These are phyloP conservation scores for Chenopodium suecicum DNA, from an alignment of 148 eudicot genomes.

Conservation along the genomic window DNA sequence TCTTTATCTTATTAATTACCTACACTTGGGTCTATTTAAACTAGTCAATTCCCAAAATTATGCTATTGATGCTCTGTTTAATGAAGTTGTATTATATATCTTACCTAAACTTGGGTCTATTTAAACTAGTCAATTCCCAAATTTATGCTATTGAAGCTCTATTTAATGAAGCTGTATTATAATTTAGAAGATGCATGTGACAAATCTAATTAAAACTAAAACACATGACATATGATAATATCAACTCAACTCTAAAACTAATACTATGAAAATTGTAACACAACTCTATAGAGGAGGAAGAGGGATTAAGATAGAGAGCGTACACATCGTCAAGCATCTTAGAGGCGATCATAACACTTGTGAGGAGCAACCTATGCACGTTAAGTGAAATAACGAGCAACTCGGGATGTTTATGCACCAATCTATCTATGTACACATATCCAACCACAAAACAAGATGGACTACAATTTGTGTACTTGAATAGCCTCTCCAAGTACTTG, in stretches of 20 bases:
- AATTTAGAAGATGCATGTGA: background rate
- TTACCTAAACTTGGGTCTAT: too few species aligned
- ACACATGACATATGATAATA: too few species aligned
- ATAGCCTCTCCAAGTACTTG: slow-evolving; percentile 85
- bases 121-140: too few species aligned
- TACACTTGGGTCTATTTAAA: too few species aligned
- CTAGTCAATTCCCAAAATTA: too few species aligned
- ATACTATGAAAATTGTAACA: too few species aligned
- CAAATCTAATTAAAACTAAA: background rate
- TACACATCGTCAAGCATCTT: slow-evolving; percentile 94
- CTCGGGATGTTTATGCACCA: slow-evolving; percentile 69
- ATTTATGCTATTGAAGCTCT: too few species aligned
- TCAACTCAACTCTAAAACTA: too few species aligned
- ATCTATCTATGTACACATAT: slow-evolving; percentile 77
- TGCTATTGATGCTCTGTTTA: too few species aligned
- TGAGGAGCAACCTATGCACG: slow-evolving; percentile 79
- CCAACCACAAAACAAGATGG: slow-evolving; percentile 95
- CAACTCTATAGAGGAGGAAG: background rate
- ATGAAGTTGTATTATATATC: too few species aligned
- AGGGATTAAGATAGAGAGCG: slow-evolving; percentile 2
- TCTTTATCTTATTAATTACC: too few species aligned
- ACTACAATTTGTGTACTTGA: slow-evolving; percentile 80
- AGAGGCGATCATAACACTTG: slow-evolving; percentile 81
- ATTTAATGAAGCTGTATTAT: too few species aligned
- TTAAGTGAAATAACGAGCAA: slow-evolving; percentile 70